phyloP scores from a whole-genome alignment of 176 grass and related monocot species.

The Oryza glaberrima region DNA sequence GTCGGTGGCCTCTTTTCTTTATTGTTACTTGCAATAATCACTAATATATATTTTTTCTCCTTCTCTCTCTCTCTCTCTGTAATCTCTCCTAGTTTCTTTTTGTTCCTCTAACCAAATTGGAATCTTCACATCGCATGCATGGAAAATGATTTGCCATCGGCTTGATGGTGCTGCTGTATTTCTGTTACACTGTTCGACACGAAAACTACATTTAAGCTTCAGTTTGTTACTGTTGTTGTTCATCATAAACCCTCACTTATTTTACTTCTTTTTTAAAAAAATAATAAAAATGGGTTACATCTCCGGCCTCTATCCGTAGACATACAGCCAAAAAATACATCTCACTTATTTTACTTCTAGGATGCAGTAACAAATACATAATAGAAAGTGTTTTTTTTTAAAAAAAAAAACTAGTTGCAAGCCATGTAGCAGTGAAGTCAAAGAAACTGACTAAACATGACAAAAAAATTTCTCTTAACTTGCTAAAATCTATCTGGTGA shows the following conservation, averaged over 20 bases:
- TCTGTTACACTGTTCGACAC: neutral
- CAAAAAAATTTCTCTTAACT: neutral
- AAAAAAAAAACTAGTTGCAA: neutral
- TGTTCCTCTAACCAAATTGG: neutral
- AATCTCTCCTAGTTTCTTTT: neutral
- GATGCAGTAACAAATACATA: no score
- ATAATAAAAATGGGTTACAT: no score
- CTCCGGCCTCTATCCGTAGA: no score
- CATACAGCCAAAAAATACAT: no score
- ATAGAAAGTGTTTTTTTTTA: no score
- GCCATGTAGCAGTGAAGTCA: neutral
- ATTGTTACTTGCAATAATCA: neutral
- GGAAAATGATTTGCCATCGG: neutral
- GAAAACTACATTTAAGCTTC: neutral
- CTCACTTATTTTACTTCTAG: no score
- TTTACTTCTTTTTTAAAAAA: no score
- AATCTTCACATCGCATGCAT: neutral
- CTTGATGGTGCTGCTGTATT: neutral
- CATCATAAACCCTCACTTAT: no score
- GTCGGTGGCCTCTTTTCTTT: constrained; percentile 44
- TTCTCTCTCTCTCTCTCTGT: no score
- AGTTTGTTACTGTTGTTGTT: no score
- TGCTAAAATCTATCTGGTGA: neutral
- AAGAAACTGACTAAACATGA: no score
- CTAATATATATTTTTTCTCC: neutral